Base-by-base conservation (phyloP, 495 filamentous ascomycete genomes). In the Venustampulla echinocandica region DNA sequence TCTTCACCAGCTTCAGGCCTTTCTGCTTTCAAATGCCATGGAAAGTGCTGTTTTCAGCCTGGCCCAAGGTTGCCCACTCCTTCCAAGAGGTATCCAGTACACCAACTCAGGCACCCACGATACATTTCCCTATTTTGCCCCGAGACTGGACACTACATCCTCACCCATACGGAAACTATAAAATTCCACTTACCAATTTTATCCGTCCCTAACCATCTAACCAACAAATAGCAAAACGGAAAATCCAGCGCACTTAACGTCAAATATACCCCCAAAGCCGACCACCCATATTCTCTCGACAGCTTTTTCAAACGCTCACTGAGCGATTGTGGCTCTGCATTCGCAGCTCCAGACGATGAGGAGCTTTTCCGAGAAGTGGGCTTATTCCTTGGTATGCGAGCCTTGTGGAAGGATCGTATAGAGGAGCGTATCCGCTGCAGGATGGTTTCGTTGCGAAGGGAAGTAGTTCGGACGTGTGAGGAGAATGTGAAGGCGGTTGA, bases 221-320 rank as follows among this genome's bases (percentile, higher is more conserved):
- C 92, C 1, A 87, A 76, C 19, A 90, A 64, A 62, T 95, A 99
- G 64, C 89, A 96, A 60, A 99, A 86, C 0, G 92, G 92, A 54
- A 97, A 95, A 58, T 99, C 92, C 49, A 96, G 67, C 10, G 85
- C 84, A 0, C 82, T 87, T 28, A 99, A 68, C 0, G 65, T 65
- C 7, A 95, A 63, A 64, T 99, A 99, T 1, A 99, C 84, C 6
- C 90, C 89, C n/a, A 94, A 61, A 1, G 90, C 89, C 9, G 85
- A 75, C 85, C 89, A 96, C 30, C 92, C 92, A 61, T 99, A 99
- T 65, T 96, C 93, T 33, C 82, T 76, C 0, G 84, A 87, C n/a
- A 97, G 73, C 55, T 85, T 85, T 58, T 76, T 83, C 48, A 97
- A 61, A 9, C 85, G 74, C 46, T 73, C 75, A 0, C 84, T 79